phyloP scores from a whole-genome alignment of 169 alveolate genomes.

The Cryptosporidium tyzzeri region DNA sequence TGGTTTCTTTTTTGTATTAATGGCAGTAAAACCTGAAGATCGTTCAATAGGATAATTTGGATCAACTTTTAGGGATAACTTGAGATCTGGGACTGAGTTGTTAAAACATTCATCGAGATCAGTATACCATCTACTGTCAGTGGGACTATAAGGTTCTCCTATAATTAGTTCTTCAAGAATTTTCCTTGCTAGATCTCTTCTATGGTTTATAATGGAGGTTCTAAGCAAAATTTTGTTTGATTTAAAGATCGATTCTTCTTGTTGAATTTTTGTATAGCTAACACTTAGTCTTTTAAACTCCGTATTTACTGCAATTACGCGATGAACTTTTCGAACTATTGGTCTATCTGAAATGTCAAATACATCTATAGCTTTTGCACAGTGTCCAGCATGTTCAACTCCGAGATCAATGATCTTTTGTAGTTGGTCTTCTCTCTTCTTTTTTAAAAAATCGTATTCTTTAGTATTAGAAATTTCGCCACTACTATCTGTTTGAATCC shows the following conservation, averaged over 20 bases:
- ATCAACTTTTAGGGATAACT: conserved; percentile 15
- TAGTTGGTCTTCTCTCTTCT: conserved; percentile 16
- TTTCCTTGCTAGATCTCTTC: conserved; percentile 38
- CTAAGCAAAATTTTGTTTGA: conserved; percentile 50
- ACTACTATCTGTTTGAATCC: conserved; percentile 19
- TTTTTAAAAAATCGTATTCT: not conserved
- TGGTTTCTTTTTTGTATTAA: conserved; percentile 22
- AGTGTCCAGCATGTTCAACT: conserved; percentile 43
- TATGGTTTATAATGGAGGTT: conserved; percentile 54
- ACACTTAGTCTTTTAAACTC: conserved; percentile 27
- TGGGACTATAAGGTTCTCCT: conserved; percentile 27
- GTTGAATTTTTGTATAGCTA: conserved; percentile 19
- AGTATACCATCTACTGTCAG: conserved; percentile 59
- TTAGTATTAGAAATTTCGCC: conserved; percentile 8
- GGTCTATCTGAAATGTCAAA: conserved; percentile 75
- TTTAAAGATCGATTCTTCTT: conserved; percentile 32
- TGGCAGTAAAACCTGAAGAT: conserved; percentile 26
- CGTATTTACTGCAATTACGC: conserved; percentile 52
- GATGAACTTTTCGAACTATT: conserved; percentile 60
- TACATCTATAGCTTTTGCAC: conserved; percentile 65
- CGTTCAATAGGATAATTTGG: conserved; percentile 32
- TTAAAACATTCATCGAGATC: conserved; percentile 29
- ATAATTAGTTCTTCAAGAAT: conserved; percentile 15
- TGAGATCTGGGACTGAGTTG: conserved; percentile 27
- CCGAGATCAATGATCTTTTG: conserved; percentile 44